Percentiles rank a stretch among this genome's conserved stretches.
Conservation (phyloP, 208 protist genomes). For the Sergeia podlipaevii region DNA sequence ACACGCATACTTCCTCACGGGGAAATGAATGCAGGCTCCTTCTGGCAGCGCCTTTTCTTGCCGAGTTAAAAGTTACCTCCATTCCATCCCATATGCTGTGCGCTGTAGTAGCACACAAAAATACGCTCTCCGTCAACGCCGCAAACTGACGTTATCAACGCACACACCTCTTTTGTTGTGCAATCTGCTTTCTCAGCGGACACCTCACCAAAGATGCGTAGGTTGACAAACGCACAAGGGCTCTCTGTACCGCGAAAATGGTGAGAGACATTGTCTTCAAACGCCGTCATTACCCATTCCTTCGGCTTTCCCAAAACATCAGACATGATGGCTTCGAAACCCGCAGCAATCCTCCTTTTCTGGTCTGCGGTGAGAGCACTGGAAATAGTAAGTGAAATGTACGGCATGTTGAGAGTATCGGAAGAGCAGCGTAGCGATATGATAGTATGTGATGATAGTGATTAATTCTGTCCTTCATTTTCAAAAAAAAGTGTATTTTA, state of each 20-base stretch:
- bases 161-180: constrained; percentile 20
- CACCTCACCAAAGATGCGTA: constrained; percentile 16
- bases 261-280: constrained; percentile 19
- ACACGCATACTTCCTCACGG: too few species aligned
- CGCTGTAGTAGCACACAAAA: constrained; percentile 21
- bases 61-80: constrained; percentile 22
- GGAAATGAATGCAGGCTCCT: too few species aligned
- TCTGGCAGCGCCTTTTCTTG: too few species aligned
- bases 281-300: constrained; percentile 27
- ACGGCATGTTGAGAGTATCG: constrained; percentile 12
- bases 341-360: constrained; percentile 12
- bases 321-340: constrained; percentile 12
- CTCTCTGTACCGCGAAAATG: constrained; percentile 14
- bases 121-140: constrained; percentile 20
- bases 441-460: neutral
- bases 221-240: constrained; percentile 17
- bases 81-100: constrained; percentile 22
- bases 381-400: constrained; percentile 17
- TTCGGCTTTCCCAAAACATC: constrained; percentile 17
- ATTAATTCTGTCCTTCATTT: constrained; percentile 8
- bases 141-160: constrained; percentile 9
- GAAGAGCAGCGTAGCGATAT: neutral
- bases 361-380: constrained; percentile 13
- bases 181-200: neutral
- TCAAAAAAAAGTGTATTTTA: neutral